A percentile compares a stretch with the other conserved stretches of the same genome.
Evolutionary conservation across 441 rosid genomes (phyloP).

Genomic region (Gossypium davidsonii): DNA sequence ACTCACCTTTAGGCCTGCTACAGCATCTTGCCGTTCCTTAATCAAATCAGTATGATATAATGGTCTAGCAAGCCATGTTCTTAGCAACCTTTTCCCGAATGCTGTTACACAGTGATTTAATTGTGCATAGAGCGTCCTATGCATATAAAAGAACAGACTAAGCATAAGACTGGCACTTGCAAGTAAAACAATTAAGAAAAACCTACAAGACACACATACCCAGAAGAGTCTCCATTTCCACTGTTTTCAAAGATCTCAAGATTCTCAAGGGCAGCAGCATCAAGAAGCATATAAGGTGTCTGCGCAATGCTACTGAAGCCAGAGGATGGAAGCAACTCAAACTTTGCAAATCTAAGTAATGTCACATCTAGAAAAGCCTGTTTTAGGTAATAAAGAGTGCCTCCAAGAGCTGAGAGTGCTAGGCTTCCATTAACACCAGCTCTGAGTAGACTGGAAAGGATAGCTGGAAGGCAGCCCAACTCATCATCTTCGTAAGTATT

Average conservation of each 20-base stretch:
- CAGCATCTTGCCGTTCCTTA: slow-evolving; percentile 94
- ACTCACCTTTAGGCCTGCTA: slow-evolving; percentile 71
- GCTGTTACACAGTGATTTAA: slow-evolving; percentile 91
- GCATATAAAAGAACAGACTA: slow-evolving; percentile 21
- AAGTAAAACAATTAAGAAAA: neutral
- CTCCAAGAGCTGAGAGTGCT: slow-evolving; percentile 97
- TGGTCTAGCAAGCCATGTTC: slow-evolving; percentile 93
- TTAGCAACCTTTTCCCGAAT: slow-evolving; percentile 86
- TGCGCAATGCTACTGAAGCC: slow-evolving; percentile 45
- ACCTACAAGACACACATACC: slow-evolving; percentile 42
- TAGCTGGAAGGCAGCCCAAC: slow-evolving; percentile 44
- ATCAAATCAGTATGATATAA: slow-evolving; percentile 58
- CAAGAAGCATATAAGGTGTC: slow-evolving; percentile 85
- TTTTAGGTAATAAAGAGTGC: slow-evolving; percentile 81
- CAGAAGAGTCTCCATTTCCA: slow-evolving; percentile 72
- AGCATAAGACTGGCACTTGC: slow-evolving; percentile 16
- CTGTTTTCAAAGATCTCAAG: slow-evolving; percentile 97
- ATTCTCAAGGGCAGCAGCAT: slow-evolving; percentile 96
- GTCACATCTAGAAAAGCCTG: slow-evolving; percentile 88
- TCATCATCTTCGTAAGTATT: slow-evolving; percentile 26
- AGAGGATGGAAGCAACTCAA: slow-evolving; percentile 75
- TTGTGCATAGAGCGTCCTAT: slow-evolving; percentile 85
- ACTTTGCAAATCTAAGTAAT: slow-evolving; percentile 84
- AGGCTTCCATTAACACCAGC: slow-evolving; percentile 50
- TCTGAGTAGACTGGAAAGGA: slow-evolving; percentile 49